Evolutionary conservation across 805 yeast species (phyloP).

Genomic region (Nakazawaea ambrosiae): DNA sequence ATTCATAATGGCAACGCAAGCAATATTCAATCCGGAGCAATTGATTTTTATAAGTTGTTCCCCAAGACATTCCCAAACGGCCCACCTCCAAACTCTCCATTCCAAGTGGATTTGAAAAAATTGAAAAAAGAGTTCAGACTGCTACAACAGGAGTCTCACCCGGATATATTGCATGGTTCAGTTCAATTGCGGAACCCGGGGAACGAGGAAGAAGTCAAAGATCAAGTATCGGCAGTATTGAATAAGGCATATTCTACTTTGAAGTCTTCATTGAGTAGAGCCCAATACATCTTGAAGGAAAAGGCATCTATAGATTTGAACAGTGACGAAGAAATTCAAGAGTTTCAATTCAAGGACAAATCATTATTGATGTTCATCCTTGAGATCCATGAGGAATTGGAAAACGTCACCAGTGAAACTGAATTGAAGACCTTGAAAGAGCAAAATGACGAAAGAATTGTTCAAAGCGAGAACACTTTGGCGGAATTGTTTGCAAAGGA

Average conservation of each 20-base stretch:
- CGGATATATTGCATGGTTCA: conserved; percentile 47
- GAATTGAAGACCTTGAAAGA: conserved; percentile 47
- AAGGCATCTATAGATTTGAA: conserved; percentile 45
- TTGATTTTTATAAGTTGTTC: conserved; percentile 53
- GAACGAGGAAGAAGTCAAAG: conserved; percentile 12
- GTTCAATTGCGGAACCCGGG: conserved; percentile 19
- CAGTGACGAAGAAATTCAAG: conserved; percentile 47
- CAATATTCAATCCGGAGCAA: too few species aligned
- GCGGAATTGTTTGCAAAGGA: conserved; percentile 35
- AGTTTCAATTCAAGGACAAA: conserved; percentile 31
- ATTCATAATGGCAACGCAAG: too few species aligned
- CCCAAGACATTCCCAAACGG: conserved; percentile 68
- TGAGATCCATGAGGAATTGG: conserved; percentile 80
- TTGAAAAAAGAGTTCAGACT: conserved; percentile 70
- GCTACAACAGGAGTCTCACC: conserved; percentile 74
- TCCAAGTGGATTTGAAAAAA: conserved; percentile 44
- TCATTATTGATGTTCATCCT: conserved; percentile 66
- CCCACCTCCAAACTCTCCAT: conserved; percentile 55
- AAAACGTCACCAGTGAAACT: conserved; percentile 49
- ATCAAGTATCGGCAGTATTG: conserved; percentile 42
- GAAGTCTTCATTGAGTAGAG: conserved; percentile 61
- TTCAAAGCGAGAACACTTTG: conserved; percentile 35
- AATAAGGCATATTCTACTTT: conserved; percentile 76
- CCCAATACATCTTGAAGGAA: conserved; percentile 47
- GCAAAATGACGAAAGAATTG: conserved; percentile 54